A percentile compares a stretch with the other conserved stretches of the same genome.
Conservation (phyloP, 2,329 filamentous ascomycete genomes). For the Fusarium sp. region DNA sequence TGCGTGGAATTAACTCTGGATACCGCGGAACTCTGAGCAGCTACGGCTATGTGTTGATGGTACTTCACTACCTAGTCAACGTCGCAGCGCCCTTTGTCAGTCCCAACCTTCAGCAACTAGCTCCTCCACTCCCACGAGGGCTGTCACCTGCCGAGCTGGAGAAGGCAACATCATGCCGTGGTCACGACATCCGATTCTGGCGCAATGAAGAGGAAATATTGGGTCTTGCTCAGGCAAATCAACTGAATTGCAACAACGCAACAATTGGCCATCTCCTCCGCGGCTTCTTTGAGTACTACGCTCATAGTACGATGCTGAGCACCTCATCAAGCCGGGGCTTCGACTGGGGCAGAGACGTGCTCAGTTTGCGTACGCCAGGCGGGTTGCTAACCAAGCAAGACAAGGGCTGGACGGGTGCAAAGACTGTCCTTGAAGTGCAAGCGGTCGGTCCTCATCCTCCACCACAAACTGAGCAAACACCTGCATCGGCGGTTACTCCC, state of each 20-base stretch:
- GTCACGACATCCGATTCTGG: constrained; percentile 81
- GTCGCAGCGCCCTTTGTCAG: constrained; percentile 82
- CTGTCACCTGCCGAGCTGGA: constrained; percentile 38
- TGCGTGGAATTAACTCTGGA: constrained; percentile 84
- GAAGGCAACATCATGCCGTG: constrained; percentile 60
- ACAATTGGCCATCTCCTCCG: constrained; percentile 77
- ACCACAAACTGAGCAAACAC: constrained; percentile 30
- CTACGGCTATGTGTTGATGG: constrained; percentile 93
- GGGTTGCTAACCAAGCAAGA: constrained; percentile 78
- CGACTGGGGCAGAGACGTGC: constrained; percentile 82
- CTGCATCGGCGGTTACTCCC: not conserved
- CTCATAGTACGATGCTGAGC: constrained; percentile 67
- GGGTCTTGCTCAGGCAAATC: constrained; percentile 65
- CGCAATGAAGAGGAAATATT: constrained; percentile 77
- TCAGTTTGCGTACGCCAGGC: constrained; percentile 78
- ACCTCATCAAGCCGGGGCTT: constrained; percentile 68
- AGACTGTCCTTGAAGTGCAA: constrained; percentile 70
- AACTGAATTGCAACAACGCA: constrained; percentile 75
- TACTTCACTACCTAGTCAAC: constrained; percentile 90
- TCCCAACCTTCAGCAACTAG: constrained; percentile 79
- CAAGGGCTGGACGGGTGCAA: constrained; percentile 90
- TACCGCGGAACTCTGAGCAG: constrained; percentile 88
- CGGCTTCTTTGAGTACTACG: constrained; percentile 91
- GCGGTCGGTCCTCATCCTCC: constrained; percentile 38
- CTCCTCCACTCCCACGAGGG: constrained; percentile 53